A percentile compares a stretch with the other conserved stretches of the same genome.
Evolutionary conservation across 2,329 filamentous ascomycete genomes (phyloP).

Genomic region (Colletotrichum musae): DNA sequence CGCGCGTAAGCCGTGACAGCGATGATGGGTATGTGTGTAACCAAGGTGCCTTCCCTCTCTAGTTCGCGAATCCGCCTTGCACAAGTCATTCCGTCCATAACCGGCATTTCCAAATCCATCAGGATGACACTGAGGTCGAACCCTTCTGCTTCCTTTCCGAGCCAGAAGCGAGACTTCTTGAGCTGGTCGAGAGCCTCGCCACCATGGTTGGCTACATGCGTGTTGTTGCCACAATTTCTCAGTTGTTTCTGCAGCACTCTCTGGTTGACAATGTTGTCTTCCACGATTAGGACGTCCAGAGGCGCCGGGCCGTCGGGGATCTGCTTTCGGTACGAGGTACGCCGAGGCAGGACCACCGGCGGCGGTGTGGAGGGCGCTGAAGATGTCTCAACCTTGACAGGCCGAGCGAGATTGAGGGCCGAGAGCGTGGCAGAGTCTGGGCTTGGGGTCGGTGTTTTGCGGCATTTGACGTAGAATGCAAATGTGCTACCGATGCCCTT

Average conservation of each 20-base stretch:
- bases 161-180: constrained; percentile 70
- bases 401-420: constrained; percentile 52
- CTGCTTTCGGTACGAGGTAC: constrained; percentile 21
- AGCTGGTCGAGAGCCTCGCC: constrained; percentile 73
- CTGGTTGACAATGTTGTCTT: constrained; percentile 79
- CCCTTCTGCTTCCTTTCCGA: constrained; percentile 60
- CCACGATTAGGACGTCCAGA: constrained; percentile 74
- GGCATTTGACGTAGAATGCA: constrained; percentile 81
- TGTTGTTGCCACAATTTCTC: constrained; percentile 72
- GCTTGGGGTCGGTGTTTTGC: constrained; percentile 64
- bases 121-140: constrained; percentile 76
- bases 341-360: constrained; percentile 16
- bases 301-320: not conserved
- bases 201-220: constrained; percentile 75
- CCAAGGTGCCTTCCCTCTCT: constrained; percentile 73
- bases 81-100: constrained; percentile 86
- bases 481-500: constrained; percentile 81
- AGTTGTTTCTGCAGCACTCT: constrained; percentile 74
- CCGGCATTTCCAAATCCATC: constrained; percentile 88
- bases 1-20: constrained; percentile 88
- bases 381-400: constrained; percentile 40
- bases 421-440: constrained; percentile 55
- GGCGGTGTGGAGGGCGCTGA: constrained; percentile 31
- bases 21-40: constrained; percentile 80
- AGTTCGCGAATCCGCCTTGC: constrained; percentile 78